These are phyloP conservation scores for Skeletonema costatum DNA, from an alignment of 108 stramenopile genomes.

Conservation along the genomic window DNA sequence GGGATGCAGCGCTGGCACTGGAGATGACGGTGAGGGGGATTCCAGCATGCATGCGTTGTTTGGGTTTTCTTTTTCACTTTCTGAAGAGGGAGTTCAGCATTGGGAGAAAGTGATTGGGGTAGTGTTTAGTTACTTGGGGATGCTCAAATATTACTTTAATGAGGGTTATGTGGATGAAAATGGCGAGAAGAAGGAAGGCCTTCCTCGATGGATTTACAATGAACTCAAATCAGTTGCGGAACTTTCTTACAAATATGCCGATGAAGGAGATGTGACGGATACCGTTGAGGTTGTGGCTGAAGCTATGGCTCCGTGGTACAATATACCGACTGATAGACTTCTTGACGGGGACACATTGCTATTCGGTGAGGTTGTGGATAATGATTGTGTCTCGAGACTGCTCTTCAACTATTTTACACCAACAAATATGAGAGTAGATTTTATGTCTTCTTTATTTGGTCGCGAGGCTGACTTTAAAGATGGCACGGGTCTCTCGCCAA, in stretches of 20 bases:
- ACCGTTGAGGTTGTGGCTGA: constrained; percentile 80
- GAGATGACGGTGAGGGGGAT: constrained; percentile 72
- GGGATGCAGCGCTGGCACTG: constrained; percentile 73
- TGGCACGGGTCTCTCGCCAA: background rate
- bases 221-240: constrained; percentile 77
- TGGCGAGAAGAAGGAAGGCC: constrained; percentile 38
- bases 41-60: constrained; percentile 83
- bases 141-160: constrained; percentile 65
- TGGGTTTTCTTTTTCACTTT: constrained; percentile 61
- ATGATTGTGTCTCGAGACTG: constrained; percentile 35
- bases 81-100: constrained; percentile 63
- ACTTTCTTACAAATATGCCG: constrained; percentile 67
- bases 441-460: constrained; percentile 75
- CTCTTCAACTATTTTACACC: constrained; percentile 71
- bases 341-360: constrained; percentile 75
- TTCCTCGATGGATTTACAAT: constrained; percentile 79
- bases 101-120: constrained; percentile 71
- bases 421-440: constrained; percentile 70
- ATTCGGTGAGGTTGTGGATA: constrained; percentile 69
- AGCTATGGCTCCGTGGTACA: constrained; percentile 64
- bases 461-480: constrained; percentile 64
- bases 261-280: constrained; percentile 78
- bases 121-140: constrained; percentile 78
- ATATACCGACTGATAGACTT: constrained; percentile 69
- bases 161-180: constrained; percentile 23